A percentile compares a stretch with the other conserved stretches of the same genome.
Evolutionary conservation across 805 yeast genomes (phyloP).

Genomic region (Nakazawaea populi): DNA sequence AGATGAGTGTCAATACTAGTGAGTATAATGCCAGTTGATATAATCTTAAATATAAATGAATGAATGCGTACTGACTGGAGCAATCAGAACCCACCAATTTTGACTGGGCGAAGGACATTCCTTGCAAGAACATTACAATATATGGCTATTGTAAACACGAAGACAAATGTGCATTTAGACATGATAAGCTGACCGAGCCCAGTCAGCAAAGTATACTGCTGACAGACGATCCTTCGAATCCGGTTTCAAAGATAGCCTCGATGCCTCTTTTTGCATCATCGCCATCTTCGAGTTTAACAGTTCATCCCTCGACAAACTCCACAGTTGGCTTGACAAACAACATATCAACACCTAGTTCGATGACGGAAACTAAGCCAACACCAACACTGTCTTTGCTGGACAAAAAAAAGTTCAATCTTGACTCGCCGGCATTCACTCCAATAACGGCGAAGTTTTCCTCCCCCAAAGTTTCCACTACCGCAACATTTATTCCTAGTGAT

Average conservation of each 20-base stretch:
- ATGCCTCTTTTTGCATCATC: not conserved
- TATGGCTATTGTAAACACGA: conserved; percentile 88
- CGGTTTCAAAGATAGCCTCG: not conserved
- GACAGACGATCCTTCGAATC: too few relatives aligned
- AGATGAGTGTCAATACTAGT: conserved; percentile 11
- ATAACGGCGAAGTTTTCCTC: conserved; percentile 35
- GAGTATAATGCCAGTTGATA: not conserved
- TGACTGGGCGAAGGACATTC: conserved; percentile 66
- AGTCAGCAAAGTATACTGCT: too few relatives aligned
- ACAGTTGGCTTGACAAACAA: not conserved
- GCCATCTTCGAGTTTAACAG: not conserved
- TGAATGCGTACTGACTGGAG: not conserved
- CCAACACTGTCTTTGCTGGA: not conserved
- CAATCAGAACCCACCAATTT: conserved; percentile 24
- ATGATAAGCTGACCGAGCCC: conserved; percentile 28
- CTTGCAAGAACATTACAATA: conserved; percentile 76
- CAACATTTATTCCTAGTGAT: conserved; percentile 42
- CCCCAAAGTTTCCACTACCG: conserved; percentile 41
- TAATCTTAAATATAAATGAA: not conserved
- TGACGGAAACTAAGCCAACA: not conserved
- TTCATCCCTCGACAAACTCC: not conserved
- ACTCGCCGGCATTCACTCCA: conserved; percentile 52
- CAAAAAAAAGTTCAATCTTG: conserved; percentile 34
- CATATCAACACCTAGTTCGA: not conserved
- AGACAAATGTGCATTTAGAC: conserved; percentile 78